Percentiles rank a stretch among this genome's conserved stretches.
phyloP scores from a whole-genome alignment of 2,329 filamentous ascomycete genomes.

The Thielaviopsis euricoi region DNA sequence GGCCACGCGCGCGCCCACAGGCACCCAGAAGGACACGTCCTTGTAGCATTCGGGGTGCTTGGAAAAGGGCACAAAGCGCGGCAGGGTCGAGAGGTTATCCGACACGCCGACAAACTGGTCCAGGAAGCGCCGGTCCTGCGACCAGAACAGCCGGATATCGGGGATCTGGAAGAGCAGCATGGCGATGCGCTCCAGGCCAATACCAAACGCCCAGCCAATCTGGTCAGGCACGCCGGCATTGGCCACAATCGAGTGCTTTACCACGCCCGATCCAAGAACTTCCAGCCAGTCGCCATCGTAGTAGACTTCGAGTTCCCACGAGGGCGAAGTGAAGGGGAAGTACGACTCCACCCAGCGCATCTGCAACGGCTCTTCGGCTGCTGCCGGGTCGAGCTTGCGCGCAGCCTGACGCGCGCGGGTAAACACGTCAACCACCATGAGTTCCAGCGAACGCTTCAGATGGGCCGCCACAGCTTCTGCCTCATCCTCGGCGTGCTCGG shows the following conservation, averaged over 20 bases:
- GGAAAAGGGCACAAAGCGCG: constrained; percentile 70
- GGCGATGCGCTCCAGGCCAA: constrained; percentile 85
- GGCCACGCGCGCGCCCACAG: constrained; percentile 16
- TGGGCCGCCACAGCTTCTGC: constrained; percentile 70
- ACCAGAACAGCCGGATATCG: constrained; percentile 96
- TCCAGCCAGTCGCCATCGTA: constrained; percentile 94
- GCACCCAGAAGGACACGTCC: constrained; percentile 88
- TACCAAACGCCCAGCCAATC: constrained; percentile 87
- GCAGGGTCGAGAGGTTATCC: constrained; percentile 29
- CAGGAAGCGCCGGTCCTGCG: constrained; percentile 68
- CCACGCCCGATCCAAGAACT: constrained; percentile 81
- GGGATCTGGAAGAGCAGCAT: constrained; percentile 96
- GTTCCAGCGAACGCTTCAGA: constrained; percentile 75
- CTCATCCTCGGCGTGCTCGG: constrained; percentile 56
- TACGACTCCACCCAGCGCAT: constrained; percentile 94
- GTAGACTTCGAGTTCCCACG: constrained; percentile 91
- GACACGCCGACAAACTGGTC: constrained; percentile 58
- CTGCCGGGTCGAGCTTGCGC: constrained; percentile 42
- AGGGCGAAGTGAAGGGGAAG: constrained; percentile 92
- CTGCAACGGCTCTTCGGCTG: constrained; percentile 54
- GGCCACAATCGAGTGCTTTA: constrained; percentile 65
- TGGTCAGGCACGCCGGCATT: constrained; percentile 59
- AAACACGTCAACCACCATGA: constrained; percentile 83
- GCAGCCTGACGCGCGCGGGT: constrained; percentile 59
- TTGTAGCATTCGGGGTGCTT: constrained; percentile 80